These are phyloP conservation scores for Picea sitchensis DNA, from an alignment of 75 land plant species.

Conservation along the genomic window DNA sequence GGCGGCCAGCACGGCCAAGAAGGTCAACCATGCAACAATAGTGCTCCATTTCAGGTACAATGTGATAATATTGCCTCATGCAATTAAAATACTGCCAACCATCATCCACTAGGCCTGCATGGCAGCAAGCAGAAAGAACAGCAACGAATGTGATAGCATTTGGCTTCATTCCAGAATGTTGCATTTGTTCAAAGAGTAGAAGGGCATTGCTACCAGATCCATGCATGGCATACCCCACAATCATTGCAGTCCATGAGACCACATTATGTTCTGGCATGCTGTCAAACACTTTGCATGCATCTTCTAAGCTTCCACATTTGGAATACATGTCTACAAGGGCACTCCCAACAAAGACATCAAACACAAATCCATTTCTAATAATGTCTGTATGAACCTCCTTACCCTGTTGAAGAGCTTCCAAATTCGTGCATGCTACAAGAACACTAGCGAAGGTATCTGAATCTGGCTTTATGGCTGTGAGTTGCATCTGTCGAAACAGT, in stretches of 20 bases:
- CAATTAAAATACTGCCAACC: slow-evolving; percentile 27
- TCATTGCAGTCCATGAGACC: slow-evolving; percentile 61
- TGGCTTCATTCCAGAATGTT: slow-evolving; percentile 23
- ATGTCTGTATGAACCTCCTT: slow-evolving; percentile 35
- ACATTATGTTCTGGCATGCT: slow-evolving; percentile 38
- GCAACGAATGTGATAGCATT: slow-evolving; percentile 44
- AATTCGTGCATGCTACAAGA: slow-evolving; percentile 43
- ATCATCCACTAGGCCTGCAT: slow-evolving; percentile 42
- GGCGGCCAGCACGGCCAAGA: slow-evolving; percentile 33
- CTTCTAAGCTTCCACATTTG: slow-evolving; percentile 47
- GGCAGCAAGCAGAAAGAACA: slow-evolving; percentile 28
- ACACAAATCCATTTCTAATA: slow-evolving; percentile 25
- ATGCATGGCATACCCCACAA: slow-evolving; percentile 55
- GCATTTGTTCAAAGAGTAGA: slow-evolving; percentile 32
- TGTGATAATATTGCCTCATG: slow-evolving; percentile 1
- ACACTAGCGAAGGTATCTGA: slow-evolving; percentile 34
- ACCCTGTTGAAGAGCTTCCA: slow-evolving; percentile 41
- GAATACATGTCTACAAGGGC: slow-evolving; percentile 59
- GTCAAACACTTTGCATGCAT: slow-evolving; percentile 31
- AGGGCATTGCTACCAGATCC: slow-evolving; percentile 41
- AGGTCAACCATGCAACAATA: slow-evolving; percentile 38
- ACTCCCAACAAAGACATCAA: slow-evolving; percentile 35
- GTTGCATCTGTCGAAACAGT: slow-evolving; percentile 34
- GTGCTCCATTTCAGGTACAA: slow-evolving; percentile 33
- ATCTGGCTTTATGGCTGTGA: slow-evolving; percentile 31